A percentile compares a stretch with the other conserved stretches of the same genome.
Conservation (phyloP, 2,329 filamentous ascomycete genomes). For the Fusarium graminum region DNA sequence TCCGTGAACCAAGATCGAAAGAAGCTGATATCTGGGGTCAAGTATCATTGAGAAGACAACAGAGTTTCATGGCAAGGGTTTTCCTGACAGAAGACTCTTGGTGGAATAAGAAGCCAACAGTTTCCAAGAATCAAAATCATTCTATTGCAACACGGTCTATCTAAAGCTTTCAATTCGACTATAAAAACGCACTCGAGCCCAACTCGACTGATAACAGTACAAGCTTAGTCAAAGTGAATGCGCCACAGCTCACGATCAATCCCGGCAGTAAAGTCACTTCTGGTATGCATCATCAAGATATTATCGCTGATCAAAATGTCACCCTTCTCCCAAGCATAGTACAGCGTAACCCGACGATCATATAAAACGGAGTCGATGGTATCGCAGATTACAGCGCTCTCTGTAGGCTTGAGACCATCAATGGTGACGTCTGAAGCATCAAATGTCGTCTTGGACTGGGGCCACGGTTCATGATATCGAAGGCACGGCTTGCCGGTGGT, state of each 20-base stretch:
- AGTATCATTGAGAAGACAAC: background rate
- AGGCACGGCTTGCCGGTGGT: constrained; percentile 62
- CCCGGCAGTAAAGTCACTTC: constrained; percentile 60
- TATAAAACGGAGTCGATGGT: constrained; percentile 60
- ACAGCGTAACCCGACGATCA: constrained; percentile 64
- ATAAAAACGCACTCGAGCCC: too few relatives aligned
- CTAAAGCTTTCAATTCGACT: too few relatives aligned
- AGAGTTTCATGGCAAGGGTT: background rate
- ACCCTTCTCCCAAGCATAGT: constrained; percentile 67
- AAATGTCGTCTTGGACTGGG: constrained; percentile 64
- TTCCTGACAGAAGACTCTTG: too few relatives aligned
- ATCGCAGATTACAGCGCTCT: constrained; percentile 55
- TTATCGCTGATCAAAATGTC: constrained; percentile 68
- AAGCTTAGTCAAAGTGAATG: constrained; percentile 60
- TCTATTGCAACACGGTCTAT: too few relatives aligned
- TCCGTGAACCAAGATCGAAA: background rate
- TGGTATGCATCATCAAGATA: constrained; percentile 62
- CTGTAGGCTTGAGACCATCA: constrained; percentile 52
- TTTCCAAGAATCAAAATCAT: too few relatives aligned
- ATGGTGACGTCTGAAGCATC: constrained; percentile 60
- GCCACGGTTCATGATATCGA: constrained; percentile 69
- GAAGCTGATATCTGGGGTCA: background rate
- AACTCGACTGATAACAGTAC: too few relatives aligned
- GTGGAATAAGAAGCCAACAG: too few relatives aligned
- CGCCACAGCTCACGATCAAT: constrained; percentile 63